phyloP scores from a whole-genome alignment of 2,329 filamentous ascomycete species.

The Pseudocercospora ulei region DNA sequence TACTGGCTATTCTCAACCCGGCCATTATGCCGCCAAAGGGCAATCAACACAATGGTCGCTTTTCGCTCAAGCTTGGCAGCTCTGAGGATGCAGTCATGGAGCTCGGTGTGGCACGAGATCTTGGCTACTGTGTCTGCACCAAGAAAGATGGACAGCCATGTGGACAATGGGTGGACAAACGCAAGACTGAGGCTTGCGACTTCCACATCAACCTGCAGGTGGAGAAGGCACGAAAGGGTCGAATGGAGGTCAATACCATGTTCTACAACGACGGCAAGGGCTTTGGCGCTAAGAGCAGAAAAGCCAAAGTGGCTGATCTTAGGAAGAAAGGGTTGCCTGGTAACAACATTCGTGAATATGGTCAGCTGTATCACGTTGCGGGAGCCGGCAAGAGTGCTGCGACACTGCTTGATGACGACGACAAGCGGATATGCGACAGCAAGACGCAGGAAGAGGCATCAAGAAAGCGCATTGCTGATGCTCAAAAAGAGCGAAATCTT shows the following conservation, averaged over 20 bases:
- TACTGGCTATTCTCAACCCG: constrained; percentile 87
- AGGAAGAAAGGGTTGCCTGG: constrained; percentile 30
- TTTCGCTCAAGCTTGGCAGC: constrained; percentile 74
- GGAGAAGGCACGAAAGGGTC: constrained; percentile 55
- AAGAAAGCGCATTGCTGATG: constrained; percentile 53
- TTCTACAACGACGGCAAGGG: constrained; percentile 26
- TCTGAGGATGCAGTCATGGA: constrained; percentile 85
- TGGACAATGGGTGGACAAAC: constrained; percentile 73
- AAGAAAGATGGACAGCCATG: constrained; percentile 78
- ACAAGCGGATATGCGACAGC: constrained; percentile 48
- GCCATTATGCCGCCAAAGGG: constrained; percentile 77
- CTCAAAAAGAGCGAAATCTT: constrained; percentile 64
- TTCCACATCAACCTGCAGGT: constrained; percentile 81
- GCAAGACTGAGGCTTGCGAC: constrained; percentile 83
- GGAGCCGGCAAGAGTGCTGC: constrained; percentile 43
- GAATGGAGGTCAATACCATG: constrained; percentile 72
- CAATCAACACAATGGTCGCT: constrained; percentile 67
- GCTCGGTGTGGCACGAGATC: constrained; percentile 70
- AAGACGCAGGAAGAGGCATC: constrained; percentile 49
- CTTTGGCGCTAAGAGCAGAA: constrained; percentile 14
- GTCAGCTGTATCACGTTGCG: constrained; percentile 39
- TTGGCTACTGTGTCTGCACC: constrained; percentile 77
- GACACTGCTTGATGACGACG: constrained; percentile 56
- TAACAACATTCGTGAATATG: constrained; percentile 52
- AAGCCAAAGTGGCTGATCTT: constrained; percentile 12